Evolutionary conservation across 495 filamentous ascomycete species (phyloP).

Genomic region (Hapsidospora chrysogenum): DNA sequence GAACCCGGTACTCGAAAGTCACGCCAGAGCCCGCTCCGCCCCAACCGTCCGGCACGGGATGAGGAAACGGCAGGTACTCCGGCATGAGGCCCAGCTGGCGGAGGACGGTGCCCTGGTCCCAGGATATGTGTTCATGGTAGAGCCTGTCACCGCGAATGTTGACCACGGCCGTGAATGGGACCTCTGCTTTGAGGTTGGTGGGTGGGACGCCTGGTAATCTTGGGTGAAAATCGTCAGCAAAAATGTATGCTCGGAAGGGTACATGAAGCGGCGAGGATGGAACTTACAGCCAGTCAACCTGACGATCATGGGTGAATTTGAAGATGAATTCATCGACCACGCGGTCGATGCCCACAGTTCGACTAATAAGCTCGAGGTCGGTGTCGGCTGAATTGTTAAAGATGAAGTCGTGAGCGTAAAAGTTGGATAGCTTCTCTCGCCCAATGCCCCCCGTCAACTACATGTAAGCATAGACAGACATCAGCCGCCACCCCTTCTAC

Average conservation of each 20-base stretch:
- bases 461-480: neutral
- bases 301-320: slow-evolving; percentile 52
- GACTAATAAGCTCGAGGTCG: slow-evolving; percentile 49
- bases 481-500: too few species aligned
- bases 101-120: slow-evolving; percentile 74
- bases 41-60: neutral
- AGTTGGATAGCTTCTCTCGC: slow-evolving; percentile 41
- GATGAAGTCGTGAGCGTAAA: slow-evolving; percentile 64
- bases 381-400: slow-evolving; percentile 51
- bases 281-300: slow-evolving; percentile 56
- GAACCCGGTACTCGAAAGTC: slow-evolving; percentile 49
- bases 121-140: slow-evolving; percentile 71
- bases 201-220: slow-evolving; percentile 55
- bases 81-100: slow-evolving; percentile 60
- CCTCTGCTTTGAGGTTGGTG: slow-evolving; percentile 47
- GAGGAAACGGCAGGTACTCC: slow-evolving; percentile 32
- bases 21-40: too few species aligned
- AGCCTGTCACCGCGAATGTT: slow-evolving; percentile 56
- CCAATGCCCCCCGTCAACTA: slow-evolving; percentile 57
- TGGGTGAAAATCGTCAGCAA: neutral
- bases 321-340: slow-evolving; percentile 41
- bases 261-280: slow-evolving; percentile 1
- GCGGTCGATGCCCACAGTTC: slow-evolving; percentile 44
- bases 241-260: slow-evolving; percentile 1
- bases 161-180: slow-evolving; percentile 62